Evolutionary conservation across 23 red algal species (phyloP).

Genomic region (Porphyridium purpureum): DNA sequence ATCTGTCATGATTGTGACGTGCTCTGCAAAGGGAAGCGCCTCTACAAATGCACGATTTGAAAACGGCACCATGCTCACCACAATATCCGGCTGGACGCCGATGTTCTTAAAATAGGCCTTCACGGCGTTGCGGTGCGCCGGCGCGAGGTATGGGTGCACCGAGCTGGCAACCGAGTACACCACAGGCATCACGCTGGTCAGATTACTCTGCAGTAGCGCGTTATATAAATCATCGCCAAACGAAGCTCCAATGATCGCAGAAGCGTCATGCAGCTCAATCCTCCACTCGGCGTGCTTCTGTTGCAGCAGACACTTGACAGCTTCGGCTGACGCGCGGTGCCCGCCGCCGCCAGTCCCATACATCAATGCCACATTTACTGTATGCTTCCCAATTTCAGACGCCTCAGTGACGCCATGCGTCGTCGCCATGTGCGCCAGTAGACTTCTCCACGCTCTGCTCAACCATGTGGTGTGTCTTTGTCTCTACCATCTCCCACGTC

Average conservation of each 20-base stretch:
- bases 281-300: conserved; percentile 4
- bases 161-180: conserved; percentile 21
- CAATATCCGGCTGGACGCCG: conserved; percentile 2
- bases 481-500: neutral
- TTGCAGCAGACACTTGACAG: conserved; percentile 12
- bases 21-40: conserved; percentile 13
- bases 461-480: too few relatives aligned
- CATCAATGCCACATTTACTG: conserved; percentile 4
- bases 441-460: neutral
- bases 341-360: conserved; percentile 75
- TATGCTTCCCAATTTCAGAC: neutral
- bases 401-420: neutral
- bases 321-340: conserved; percentile 46
- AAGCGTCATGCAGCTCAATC: conserved; percentile 16
- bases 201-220: conserved; percentile 23
- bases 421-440: neutral
- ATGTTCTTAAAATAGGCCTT: neutral
- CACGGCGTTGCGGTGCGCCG: conserved; percentile 18
- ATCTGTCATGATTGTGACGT: conserved; percentile 67
- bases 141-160: conserved; percentile 3
- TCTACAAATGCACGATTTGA: conserved; percentile 42
- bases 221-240: conserved; percentile 53
- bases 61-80: conserved; percentile 55
- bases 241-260: conserved; percentile 22
- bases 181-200: conserved; percentile 19